A percentile compares a stretch with the other conserved stretches of the same genome.
Evolutionary conservation across 192 early-diverging fungal species (phyloP).

Genomic region (Entrophospora sp.): DNA sequence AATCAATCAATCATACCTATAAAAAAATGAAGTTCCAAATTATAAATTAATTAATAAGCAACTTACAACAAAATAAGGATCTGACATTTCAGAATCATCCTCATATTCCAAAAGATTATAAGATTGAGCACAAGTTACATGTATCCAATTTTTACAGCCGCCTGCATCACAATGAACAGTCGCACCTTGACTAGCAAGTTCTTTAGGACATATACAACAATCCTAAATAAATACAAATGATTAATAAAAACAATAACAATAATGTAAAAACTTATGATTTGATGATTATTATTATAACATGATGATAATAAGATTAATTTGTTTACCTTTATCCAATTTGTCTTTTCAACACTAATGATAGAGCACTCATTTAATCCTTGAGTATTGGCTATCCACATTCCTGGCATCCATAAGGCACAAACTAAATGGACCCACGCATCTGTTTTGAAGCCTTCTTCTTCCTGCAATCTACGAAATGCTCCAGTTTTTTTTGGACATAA

Average conservation of each 20-base stretch:
- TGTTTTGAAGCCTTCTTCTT: constrained; percentile 23
- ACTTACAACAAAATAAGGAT: constrained; percentile 38
- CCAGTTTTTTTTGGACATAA: constrained; percentile 37
- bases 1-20: neutral
- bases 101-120: constrained; percentile 37
- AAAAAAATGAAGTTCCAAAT: neutral
- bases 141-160: constrained; percentile 38
- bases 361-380: constrained; percentile 29
- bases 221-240: constrained; percentile 23
- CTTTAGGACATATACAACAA: constrained; percentile 36
- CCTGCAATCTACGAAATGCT: constrained; percentile 32
- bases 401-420: constrained; percentile 43
- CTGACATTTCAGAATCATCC: constrained; percentile 35
- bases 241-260: neutral
- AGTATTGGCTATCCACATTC: constrained; percentile 31
- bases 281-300: neutral
- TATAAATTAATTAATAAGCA: neutral
- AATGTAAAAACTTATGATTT: no score
- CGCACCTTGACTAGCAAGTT: constrained; percentile 30
- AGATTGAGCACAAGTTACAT: constrained; percentile 39
- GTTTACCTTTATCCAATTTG: constrained; percentile 39
- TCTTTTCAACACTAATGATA: constrained; percentile 33
- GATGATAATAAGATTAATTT: neutral
- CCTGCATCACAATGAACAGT: constrained; percentile 42
- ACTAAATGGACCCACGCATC: constrained; percentile 36